A percentile compares a stretch with the other conserved stretches of the same genome.
Conservation (phyloP, 441 rosid species). For the Aleurites moluccanus region DNA sequence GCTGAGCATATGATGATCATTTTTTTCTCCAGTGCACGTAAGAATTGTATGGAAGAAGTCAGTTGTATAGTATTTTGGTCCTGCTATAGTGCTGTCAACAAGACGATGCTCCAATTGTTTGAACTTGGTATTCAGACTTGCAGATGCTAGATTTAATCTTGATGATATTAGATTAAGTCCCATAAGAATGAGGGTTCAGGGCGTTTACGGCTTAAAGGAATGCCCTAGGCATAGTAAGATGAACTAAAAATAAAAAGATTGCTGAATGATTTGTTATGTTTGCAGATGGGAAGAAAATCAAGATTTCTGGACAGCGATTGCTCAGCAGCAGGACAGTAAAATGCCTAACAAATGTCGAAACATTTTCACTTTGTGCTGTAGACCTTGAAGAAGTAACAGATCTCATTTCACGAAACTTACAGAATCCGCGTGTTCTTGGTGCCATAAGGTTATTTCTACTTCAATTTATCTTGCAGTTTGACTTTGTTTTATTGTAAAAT, state of each 20-base stretch:
- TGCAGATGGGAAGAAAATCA: constrained; percentile 58
- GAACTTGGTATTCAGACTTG: background rate
- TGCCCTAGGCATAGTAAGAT: background rate
- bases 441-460: constrained; percentile 56
- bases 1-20: background rate
- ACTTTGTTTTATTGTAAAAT: background rate
- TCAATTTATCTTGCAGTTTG: background rate
- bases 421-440: constrained; percentile 68
- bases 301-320: constrained; percentile 46
- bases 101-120: background rate
- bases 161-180: background rate
- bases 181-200: background rate
- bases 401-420: constrained; percentile 56
- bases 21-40: background rate
- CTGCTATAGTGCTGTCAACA: background rate
- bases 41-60: background rate
- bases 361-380: constrained; percentile 73
- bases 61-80: background rate
- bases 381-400: constrained; percentile 86
- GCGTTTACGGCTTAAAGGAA: background rate
- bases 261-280: background rate
- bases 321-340: constrained; percentile 56
- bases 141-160: background rate
- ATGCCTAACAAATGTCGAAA: constrained; percentile 79
- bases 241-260: background rate